Evolutionary conservation across 163 green algal genomes (phyloP), one percentile per base, ranked within the genome.

Genomic region (Scenedesmus sp.): DNA sequence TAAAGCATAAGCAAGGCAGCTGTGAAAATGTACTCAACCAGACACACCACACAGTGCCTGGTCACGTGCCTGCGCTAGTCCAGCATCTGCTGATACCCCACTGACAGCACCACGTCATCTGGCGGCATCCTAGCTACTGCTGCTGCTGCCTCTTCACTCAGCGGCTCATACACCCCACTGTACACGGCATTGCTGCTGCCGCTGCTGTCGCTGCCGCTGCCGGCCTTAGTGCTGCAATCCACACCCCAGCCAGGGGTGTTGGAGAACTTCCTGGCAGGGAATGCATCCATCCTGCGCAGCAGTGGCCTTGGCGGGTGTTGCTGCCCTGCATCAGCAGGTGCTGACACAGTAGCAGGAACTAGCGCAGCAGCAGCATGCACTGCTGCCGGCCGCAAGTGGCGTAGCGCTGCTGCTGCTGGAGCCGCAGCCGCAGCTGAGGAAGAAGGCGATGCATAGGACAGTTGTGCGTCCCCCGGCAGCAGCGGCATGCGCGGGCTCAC

Each of bases 131-230:
- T 33, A 43, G 44, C 42, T 85, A 22, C 79, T 65, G 40, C 79
- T 85, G 79, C 42, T 85, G 79, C 20, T 85, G 79, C 79, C 65
- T 85, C 79, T 18, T 53, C 42, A 59, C 7, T 26, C 42, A 85
- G 24, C 2, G 49, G 35, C 40, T 43, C n/a, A 15, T 42, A 42
- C 6, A n/a, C 79, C 30, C 79, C 49, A 30, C 24, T 68, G 37
- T 40, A 65, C 79, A 42, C 30, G 22, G 22, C 76, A 59, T 53
- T 68, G 79, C 40, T 12, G n/a, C n/a, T 65, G 43, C 26, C 43
- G 30, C 44, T 85, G 42, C 79, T 85, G 79, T 24, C 68, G 79
- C 79, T 85, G 79, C 20, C 43, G 0, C 42, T 68, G 42, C 15
- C 20, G 5, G 24, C 46, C 0, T 72, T n/a, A n/a, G n/a, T 86